Percentiles rank a stretch among this genome's conserved stretches.
Conservation (phyloP, 208 protist genomes). For the Strigomonas culicis region DNA sequence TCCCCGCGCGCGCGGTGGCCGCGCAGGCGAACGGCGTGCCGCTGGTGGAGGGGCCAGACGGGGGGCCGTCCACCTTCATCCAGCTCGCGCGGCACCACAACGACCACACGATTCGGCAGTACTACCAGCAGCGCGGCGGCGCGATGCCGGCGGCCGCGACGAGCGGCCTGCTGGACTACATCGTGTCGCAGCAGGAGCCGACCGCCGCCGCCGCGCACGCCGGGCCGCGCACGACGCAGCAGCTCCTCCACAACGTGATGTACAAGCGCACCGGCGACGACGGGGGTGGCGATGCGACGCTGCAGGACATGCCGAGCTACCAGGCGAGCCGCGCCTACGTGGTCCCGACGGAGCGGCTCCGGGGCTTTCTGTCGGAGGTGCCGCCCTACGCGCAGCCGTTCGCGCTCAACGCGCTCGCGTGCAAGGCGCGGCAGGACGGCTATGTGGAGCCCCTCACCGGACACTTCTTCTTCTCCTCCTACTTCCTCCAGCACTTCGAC, state of each 20-base stretch:
- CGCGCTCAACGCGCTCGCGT: constrained; percentile 29
- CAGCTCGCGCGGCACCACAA: constrained; percentile 2
- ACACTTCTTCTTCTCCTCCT: constrained; percentile 24
- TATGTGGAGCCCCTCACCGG: constrained; percentile 33
- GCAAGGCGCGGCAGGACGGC: constrained; percentile 11
- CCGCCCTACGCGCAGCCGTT: constrained; percentile 29
- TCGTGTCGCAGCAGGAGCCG: neutral
- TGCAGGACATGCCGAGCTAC: no score
- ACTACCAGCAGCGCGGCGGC: neutral
- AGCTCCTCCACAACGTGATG: neutral
- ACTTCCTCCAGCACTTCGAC: constrained; percentile 21
- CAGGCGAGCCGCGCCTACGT: neutral
- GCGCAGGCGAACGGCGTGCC: neutral
- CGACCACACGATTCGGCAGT: neutral
- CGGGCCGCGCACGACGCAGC: no score
- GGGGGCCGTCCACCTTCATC: neutral
- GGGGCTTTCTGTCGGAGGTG: neutral
- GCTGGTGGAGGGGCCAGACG: neutral
- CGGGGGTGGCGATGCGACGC: no score
- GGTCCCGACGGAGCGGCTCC: neutral
- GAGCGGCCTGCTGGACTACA: neutral
- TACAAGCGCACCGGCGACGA: neutral
- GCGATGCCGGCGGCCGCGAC: no score
- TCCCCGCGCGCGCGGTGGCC: neutral
- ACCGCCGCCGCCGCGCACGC: neutral